Conservation (phyloP, 2,329 filamentous ascomycete genomes). For the Dactylellina drechsleri region DNA sequence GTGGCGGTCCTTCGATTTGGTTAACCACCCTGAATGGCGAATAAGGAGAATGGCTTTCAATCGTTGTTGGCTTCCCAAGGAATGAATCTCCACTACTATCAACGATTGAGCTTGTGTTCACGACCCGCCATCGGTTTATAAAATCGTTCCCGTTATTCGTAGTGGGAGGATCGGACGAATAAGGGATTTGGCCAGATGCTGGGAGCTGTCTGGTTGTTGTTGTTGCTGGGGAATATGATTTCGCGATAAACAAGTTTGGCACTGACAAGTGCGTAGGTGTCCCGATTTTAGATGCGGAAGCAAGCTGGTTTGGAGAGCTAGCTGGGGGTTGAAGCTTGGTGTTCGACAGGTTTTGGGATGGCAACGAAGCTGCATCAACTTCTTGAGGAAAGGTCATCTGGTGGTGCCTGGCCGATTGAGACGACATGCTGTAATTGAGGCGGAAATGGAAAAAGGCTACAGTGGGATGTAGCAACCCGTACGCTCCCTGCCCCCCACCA, state of each 20-base stretch:
- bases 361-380: slow-evolving; percentile 1
- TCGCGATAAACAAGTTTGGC: background rate
- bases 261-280: background rate
- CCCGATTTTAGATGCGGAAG: background rate
- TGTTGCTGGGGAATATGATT: slow-evolving; percentile 5
- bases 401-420: background rate
- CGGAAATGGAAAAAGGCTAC: background rate
- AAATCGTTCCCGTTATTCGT: slow-evolving; percentile 7
- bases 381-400: slow-evolving; percentile 15
- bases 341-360: slow-evolving; percentile 19
- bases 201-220: background rate
- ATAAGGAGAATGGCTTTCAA: slow-evolving; percentile 19
- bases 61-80: slow-evolving; percentile 11
- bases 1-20: background rate
- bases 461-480: slow-evolving; percentile 1
- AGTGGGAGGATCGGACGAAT: slow-evolving; percentile 4
- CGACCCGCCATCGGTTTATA: slow-evolving; percentile 36
- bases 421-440: background rate
- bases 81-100: background rate
- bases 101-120: slow-evolving; percentile 1
- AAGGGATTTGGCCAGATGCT: background rate
- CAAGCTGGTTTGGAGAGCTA: background rate
- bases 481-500: background rate
- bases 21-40: background rate
- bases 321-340: background rate